Evolutionary conservation across 2,329 filamentous ascomycete species (phyloP).

Genomic region (Boeremia exigua): DNA sequence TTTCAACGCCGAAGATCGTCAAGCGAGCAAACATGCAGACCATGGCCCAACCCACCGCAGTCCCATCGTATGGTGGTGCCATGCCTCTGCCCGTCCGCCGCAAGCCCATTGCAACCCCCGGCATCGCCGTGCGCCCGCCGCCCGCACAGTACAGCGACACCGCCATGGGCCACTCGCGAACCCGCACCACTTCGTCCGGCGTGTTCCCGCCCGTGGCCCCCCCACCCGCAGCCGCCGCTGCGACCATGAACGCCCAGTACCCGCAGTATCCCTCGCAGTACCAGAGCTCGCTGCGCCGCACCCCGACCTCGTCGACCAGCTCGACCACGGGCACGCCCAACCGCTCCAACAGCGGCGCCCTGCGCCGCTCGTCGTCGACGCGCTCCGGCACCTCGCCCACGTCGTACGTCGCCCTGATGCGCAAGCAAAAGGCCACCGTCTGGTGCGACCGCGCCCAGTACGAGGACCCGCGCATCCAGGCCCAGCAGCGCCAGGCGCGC

Average conservation of each 20-base stretch:
- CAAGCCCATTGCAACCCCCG: constrained; percentile 44
- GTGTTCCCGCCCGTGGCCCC: constrained; percentile 33
- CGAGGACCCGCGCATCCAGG: constrained; percentile 83
- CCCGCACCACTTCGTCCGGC: constrained; percentile 48
- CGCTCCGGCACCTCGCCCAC: constrained; percentile 70
- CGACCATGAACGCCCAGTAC: constrained; percentile 41
- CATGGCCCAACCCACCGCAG: constrained; percentile 31
- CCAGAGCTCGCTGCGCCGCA: constrained; percentile 57
- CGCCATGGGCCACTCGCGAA: constrained; percentile 42
- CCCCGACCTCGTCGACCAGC: constrained; percentile 72
- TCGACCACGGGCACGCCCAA: constrained; percentile 60
- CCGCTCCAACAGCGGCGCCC: constrained; percentile 60
- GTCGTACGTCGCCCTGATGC: constrained; percentile 94
- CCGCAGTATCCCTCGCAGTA: constrained; percentile 44
- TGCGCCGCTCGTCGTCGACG: constrained; percentile 78
- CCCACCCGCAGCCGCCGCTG: constrained; percentile 30
- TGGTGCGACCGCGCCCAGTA: constrained; percentile 96
- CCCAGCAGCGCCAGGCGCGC: constrained; percentile 86
- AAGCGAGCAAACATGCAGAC: constrained; percentile 38
- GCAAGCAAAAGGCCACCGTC: constrained; percentile 96
- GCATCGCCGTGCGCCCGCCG: constrained; percentile 40
- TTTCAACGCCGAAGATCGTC: constrained; percentile 29
- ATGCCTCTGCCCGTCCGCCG: constrained; percentile 37
- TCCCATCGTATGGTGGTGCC: constrained; percentile 33
- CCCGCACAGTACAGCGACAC: constrained; percentile 31